phyloP scores from a whole-genome alignment of 1,284 basidiomycete species.

The Cryptococcus sp. region DNA sequence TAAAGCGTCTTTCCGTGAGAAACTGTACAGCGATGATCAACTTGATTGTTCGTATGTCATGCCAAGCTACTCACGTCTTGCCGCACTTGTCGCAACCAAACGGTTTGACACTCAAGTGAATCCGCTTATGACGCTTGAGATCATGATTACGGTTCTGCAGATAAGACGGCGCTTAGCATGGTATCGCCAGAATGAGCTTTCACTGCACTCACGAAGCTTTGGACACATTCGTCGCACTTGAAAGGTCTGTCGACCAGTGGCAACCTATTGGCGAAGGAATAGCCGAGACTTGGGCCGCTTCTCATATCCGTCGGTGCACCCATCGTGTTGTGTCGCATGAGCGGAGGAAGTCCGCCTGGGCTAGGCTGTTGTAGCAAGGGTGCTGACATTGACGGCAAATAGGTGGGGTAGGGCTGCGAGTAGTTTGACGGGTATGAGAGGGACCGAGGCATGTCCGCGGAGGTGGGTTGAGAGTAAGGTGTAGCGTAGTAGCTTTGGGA shows the following conservation, averaged over 20 bases:
- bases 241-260: slow-evolving; percentile 50
- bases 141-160: slow-evolving; percentile 55
- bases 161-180: background rate
- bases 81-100: slow-evolving; percentile 54
- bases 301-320: slow-evolving; percentile 20
- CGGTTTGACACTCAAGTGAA: slow-evolving; percentile 55
- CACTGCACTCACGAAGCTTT: slow-evolving; percentile 49
- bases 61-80: slow-evolving; percentile 44
- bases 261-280: slow-evolving; percentile 38
- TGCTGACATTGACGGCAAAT: slow-evolving; percentile 21
- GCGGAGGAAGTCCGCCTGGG: slow-evolving; percentile 19
- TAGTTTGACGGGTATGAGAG: slow-evolving; percentile 44
- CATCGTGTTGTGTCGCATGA: slow-evolving; percentile 38
- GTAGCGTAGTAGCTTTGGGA: slow-evolving; percentile 22
- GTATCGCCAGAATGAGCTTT: background rate
- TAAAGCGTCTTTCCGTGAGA: slow-evolving; percentile 56
- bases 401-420: slow-evolving; percentile 25
- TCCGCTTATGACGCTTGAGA: slow-evolving; percentile 54
- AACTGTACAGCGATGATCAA: slow-evolving; percentile 27
- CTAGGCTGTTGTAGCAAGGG: slow-evolving; percentile 12
- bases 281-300: slow-evolving; percentile 25
- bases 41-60: background rate
- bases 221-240: slow-evolving; percentile 54
- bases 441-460: slow-evolving; percentile 48
- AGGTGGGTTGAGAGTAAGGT: slow-evolving; percentile 21